Percentiles rank a stretch among this genome's conserved stretches.
These are phyloP conservation scores for Davidsoniella neocaledoniae DNA, from an alignment of 2,329 filamentous ascomycete genomes.

Conservation along the genomic window DNA sequence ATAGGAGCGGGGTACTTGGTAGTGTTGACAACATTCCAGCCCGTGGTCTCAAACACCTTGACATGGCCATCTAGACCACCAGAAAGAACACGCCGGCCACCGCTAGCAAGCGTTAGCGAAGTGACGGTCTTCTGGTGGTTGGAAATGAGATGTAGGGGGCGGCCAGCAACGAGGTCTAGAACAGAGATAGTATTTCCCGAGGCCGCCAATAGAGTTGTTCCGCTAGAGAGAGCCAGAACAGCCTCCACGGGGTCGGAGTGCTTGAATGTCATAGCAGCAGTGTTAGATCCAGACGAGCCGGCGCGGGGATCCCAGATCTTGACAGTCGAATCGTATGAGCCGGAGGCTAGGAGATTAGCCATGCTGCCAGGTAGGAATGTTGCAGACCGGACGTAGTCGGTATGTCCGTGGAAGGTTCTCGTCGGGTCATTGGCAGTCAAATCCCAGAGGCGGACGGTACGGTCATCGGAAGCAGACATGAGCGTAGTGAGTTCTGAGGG, in stretches of 20 bases:
- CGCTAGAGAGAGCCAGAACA: conserved; percentile 73
- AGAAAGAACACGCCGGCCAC: conserved; percentile 64
- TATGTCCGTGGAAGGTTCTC: conserved; percentile 68
- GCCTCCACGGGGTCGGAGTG: conserved; percentile 78
- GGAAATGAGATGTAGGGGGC: conserved; percentile 68
- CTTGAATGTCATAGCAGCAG: conserved; percentile 79
- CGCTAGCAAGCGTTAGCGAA: conserved; percentile 63
- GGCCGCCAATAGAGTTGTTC: conserved; percentile 71
- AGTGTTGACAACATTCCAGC: conserved; percentile 92
- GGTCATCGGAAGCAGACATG: conserved; percentile 83
- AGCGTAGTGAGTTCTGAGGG: conserved; percentile 70
- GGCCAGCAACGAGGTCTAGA: conserved; percentile 79
- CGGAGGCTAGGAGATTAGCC: conserved; percentile 67
- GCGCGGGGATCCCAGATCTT: conserved; percentile 82
- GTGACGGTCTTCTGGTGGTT: conserved; percentile 99
- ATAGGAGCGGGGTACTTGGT: conserved; percentile 88
- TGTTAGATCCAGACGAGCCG: conserved; percentile 29
- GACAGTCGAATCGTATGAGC: conserved; percentile 89
- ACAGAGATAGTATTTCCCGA: conserved; percentile 79
- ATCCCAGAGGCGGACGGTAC: conserved; percentile 88
- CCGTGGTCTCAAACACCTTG: conserved; percentile 87
- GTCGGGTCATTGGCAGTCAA: conserved; percentile 63
- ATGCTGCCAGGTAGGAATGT: conserved; percentile 62
- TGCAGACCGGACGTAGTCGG: conserved; percentile 81
- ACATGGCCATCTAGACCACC: conserved; percentile 89